Conservation (phyloP, 768 basidiomycete species). For the Cystobasidium onofrii region DNA sequence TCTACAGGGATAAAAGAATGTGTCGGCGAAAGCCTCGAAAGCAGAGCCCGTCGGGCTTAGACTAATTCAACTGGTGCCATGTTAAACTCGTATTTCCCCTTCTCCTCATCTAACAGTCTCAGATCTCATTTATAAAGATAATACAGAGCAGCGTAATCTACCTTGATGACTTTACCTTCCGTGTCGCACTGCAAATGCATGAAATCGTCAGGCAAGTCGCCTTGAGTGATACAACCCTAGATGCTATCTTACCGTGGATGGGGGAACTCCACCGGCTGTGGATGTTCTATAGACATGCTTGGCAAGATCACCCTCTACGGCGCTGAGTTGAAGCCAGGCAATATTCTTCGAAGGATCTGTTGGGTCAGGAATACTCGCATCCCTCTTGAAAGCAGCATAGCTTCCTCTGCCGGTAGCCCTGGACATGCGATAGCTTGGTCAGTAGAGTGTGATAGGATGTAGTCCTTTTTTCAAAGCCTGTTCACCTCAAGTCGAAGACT, state of each 20-base stretch:
- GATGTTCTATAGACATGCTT: slow-evolving; percentile 53
- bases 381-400: slow-evolving; percentile 52
- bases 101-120: too few species aligned
- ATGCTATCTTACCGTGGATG: slow-evolving; percentile 45
- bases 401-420: slow-evolving; percentile 48
- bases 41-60: too few species aligned
- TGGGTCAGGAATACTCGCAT: slow-evolving; percentile 49
- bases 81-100: too few species aligned
- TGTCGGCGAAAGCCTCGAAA: too few species aligned
- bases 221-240: too few species aligned
- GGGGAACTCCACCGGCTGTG: slow-evolving; percentile 55
- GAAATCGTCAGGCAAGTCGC: background rate
- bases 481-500: slow-evolving; percentile 52
- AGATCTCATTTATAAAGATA: slow-evolving; percentile 24
- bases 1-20: too few species aligned
- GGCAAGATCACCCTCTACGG: slow-evolving; percentile 50
- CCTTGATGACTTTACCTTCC: slow-evolving; percentile 42
- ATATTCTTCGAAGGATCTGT: slow-evolving; percentile 49
- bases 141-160: slow-evolving; percentile 43
- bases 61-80: too few species aligned
- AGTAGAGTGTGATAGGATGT: too few species aligned
- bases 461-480: background rate
- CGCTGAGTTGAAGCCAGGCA: slow-evolving; percentile 55
- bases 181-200: slow-evolving; percentile 39
- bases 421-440: too few species aligned